Evolutionary conservation across 1,139 yeast genomes (phyloP), one percentile per base, ranked within the genome.

Genomic region (Tardiomyces depauwii): DNA sequence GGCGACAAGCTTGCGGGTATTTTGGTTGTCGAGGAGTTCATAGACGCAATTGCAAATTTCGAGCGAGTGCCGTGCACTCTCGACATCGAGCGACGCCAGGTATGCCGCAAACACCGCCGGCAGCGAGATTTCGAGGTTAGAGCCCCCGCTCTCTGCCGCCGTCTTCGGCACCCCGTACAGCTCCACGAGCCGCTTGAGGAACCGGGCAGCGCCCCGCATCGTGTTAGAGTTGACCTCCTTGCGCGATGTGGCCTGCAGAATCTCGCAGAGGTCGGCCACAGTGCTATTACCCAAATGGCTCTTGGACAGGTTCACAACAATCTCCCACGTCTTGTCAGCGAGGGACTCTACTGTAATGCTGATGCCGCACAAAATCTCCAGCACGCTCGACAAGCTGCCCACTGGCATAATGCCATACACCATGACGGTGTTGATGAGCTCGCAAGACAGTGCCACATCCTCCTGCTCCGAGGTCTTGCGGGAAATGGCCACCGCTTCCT

Each of bases 351-450:
- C 69, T 23, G 70, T 51, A 11, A 66, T 61, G 18, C 67, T 55
- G 0, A 78, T 74, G 2, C 76, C 75, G 48, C 83, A 74, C 3
- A 81, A 55, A 12, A 77, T 68, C 41, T 68, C 70, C 2, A 80
- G 56, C 1, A 71, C 62, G 18, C 65, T 64, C 44, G 60, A 59
- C 33, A 77, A 56, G 36, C 64, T 59, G 1, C 63, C 56, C 9
- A 62, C 51, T 0, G 85, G 83, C 2, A 80, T 58, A 25, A 62
- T 57, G 1, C 82, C 80, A 51, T 68, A 74, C 1, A 71, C 57
- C 44, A 76, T 65, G 2, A 76, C 64, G 0, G 77, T 62, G 43
- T 74, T 73, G 18, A 81, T 55, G 10, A 78, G 52, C 2, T 65
- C 67, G n/a, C 79, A 56, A 38, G 77, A 67, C 9, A 67, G 57